Evolutionary conservation across 768 basidiomycete species (phyloP).

Genomic region (Lactarius indigo): DNA sequence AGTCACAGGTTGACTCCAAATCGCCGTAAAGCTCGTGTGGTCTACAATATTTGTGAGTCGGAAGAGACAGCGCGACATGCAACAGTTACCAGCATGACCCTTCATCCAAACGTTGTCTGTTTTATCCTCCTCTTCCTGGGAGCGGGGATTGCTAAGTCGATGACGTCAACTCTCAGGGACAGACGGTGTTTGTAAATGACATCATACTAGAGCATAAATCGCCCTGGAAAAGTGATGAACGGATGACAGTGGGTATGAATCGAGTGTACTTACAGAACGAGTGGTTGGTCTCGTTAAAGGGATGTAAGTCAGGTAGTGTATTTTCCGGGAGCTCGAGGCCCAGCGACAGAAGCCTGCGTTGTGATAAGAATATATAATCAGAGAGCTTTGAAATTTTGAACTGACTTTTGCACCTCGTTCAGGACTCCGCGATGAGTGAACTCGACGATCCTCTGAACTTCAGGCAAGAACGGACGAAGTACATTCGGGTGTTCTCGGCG

Average conservation of each 20-base stretch:
- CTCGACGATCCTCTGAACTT: conserved; percentile 47
- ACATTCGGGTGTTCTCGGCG: conserved; percentile 48
- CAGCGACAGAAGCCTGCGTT: conserved; percentile 43
- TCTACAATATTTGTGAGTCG: conserved; percentile 26
- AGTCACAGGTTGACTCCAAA: conserved; percentile 39
- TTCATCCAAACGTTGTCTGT: conserved; percentile 37
- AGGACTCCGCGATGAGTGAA: conserved; percentile 53
- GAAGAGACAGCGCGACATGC: not conserved
- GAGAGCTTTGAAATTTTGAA: conserved; percentile 41
- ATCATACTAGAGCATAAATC: conserved; percentile 65
- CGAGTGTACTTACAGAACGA: conserved; percentile 21
- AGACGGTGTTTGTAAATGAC: not conserved
- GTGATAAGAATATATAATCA: not conserved
- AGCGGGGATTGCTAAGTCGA: conserved; percentile 32
- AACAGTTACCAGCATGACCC: conserved; percentile 35
- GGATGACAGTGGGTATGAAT: not conserved
- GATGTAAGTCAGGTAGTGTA: conserved; percentile 46
- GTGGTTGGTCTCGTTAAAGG: conserved; percentile 34
- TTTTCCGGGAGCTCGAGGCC: conserved; percentile 56
- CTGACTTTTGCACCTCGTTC: conserved; percentile 31
- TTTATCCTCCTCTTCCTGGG: conserved; percentile 33
- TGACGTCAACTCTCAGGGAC: not conserved
- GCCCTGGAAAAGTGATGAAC: conserved; percentile 35
- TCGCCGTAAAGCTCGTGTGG: conserved; percentile 34
- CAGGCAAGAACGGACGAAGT: conserved; percentile 48